A percentile compares a stretch with the other conserved stretches of the same genome.
Evolutionary conservation across 2,329 filamentous ascomycete genomes (phyloP).

Genomic region (Dothistroma pini): DNA sequence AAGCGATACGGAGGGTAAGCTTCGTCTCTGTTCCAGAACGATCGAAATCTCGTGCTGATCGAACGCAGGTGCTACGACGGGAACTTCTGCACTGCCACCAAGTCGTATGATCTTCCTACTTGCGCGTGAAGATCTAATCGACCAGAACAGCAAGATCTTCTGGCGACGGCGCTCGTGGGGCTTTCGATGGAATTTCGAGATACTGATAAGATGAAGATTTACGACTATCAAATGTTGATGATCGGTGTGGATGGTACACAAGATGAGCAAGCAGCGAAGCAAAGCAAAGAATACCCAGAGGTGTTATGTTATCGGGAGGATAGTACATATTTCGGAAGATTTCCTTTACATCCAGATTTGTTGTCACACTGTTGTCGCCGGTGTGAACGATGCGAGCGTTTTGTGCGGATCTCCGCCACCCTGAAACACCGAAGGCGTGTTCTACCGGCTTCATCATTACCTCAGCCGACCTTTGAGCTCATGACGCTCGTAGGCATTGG

Average conservation of each 20-base stretch:
- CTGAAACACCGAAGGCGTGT: background rate
- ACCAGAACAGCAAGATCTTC: background rate
- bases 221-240: background rate
- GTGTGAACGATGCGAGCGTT: background rate
- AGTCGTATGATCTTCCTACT: background rate
- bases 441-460: background rate
- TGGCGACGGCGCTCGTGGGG: background rate
- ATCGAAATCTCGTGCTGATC: background rate
- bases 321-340: background rate
- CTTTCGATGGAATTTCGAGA: background rate
- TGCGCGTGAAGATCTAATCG: background rate
- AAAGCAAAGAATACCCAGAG: background rate
- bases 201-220: background rate
- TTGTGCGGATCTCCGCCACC: background rate
- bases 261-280: background rate
- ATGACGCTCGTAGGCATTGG: background rate
- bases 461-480: background rate
- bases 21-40: background rate
- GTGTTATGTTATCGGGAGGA: background rate
- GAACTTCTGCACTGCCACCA: slow-evolving; percentile 20
- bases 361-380: background rate
- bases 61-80: slow-evolving; percentile 22
- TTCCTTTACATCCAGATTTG: background rate
- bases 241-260: background rate
- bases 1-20: slow-evolving; percentile 24